A percentile compares a stretch with the other conserved stretches of the same genome.
phyloP scores from a whole-genome alignment of 805 yeast genomes.

The Saturnispora zaruensis region DNA sequence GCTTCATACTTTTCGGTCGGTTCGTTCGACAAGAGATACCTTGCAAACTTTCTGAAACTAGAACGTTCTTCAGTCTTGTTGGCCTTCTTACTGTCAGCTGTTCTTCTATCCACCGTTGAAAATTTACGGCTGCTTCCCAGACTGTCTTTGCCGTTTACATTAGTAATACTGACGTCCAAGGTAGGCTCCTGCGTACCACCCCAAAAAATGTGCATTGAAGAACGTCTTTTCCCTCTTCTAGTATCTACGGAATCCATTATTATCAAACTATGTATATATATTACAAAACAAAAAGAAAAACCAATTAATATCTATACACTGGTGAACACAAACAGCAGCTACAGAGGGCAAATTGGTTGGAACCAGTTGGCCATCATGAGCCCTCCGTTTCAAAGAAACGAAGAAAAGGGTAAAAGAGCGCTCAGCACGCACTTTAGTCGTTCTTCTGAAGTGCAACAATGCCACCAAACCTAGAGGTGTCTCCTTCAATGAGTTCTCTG shows the following conservation, averaged over 20 bases:
- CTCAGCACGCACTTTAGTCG: neutral
- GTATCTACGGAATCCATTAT: slow-evolving; percentile 1
- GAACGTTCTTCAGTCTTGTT: slow-evolving; percentile 17
- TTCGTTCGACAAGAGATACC: slow-evolving; percentile 18
- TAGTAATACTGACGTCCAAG: neutral
- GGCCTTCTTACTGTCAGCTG: neutral
- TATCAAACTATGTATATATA: neutral
- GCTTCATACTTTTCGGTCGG: neutral
- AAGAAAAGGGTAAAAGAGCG: neutral
- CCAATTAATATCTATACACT: neutral
- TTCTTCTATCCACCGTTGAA: neutral
- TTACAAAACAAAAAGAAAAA: slow-evolving; percentile 1
- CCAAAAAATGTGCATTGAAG: slow-evolving; percentile 9
- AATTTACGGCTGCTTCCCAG: neutral
- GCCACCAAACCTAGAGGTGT: slow-evolving; percentile 36
- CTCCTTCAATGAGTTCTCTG: slow-evolving; percentile 79
- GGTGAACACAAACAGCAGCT: neutral
- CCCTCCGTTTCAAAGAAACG: neutral
- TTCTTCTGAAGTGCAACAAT: slow-evolving; percentile 17
- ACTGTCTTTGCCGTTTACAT: neutral
- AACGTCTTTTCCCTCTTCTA: neutral
- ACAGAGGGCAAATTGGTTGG: neutral
- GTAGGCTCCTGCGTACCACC: neutral
- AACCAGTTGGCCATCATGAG: neutral
- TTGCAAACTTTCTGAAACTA: slow-evolving; percentile 22